Evolutionary conservation across 306 rosid genomes (phyloP).

Genomic region (Acacia acuminata): DNA sequence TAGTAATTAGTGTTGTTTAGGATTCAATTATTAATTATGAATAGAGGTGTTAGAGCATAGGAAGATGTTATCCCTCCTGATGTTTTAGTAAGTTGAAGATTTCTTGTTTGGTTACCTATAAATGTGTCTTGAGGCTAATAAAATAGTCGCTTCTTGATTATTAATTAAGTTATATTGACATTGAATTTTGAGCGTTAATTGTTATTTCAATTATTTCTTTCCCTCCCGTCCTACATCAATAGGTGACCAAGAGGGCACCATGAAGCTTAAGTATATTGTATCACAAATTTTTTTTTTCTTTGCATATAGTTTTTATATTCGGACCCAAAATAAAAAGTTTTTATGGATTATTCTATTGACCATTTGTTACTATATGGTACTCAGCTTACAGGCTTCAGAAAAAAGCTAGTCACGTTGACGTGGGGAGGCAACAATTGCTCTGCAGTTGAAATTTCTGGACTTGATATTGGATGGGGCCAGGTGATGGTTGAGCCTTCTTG

Average conservation of each 20-base stretch:
- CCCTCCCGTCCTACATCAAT: neutral
- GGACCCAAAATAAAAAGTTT: neutral
- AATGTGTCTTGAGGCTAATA: neutral
- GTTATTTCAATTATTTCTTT: neutral
- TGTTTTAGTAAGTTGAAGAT: neutral
- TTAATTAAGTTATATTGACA: neutral
- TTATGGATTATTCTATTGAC: constrained; percentile 28
- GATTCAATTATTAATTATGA: neutral
- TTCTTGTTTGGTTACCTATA: neutral
- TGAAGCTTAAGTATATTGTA: constrained; percentile 3
- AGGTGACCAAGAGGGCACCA: neutral
- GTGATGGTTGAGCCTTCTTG: constrained; percentile 43
- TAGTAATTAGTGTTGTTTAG: neutral
- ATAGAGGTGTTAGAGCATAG: neutral
- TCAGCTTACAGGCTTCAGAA: constrained; percentile 69
- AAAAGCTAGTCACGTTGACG: constrained; percentile 62
- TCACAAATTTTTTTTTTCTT: neutral
- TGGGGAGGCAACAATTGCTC: constrained; percentile 69
- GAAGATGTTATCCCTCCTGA: neutral
- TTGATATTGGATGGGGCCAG: constrained; percentile 99
- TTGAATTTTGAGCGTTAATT: neutral
- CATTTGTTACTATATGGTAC: constrained; percentile 34
- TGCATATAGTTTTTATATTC: neutral
- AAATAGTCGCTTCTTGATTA: neutral
- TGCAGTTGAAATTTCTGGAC: constrained; percentile 84